Evolutionary conservation across 176 grass and related monocot species (phyloP).

Genomic region (Eleusine indica): DNA sequence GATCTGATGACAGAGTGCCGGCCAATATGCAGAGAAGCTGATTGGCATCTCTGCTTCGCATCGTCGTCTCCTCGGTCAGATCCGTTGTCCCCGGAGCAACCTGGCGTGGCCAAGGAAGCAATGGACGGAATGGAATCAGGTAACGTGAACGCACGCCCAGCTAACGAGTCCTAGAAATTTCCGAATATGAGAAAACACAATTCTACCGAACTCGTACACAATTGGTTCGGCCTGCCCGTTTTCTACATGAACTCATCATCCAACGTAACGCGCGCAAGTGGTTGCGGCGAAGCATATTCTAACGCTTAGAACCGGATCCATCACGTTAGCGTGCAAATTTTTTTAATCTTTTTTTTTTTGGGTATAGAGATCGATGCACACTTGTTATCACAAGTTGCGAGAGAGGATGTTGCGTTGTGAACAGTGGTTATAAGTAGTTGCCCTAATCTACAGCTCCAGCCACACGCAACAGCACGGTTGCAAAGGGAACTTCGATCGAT

Average conservation of each 20-base stretch:
- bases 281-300: constrained; percentile 13
- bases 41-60: not conserved
- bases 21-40: not conserved
- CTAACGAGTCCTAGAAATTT: not conserved
- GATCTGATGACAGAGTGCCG: not conserved
- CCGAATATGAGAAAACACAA: not conserved
- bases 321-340: not conserved
- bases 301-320: not conserved
- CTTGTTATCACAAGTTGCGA: not conserved
- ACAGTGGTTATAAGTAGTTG: constrained; percentile 18
- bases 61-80: not conserved
- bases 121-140: not conserved
- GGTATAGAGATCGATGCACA: not conserved
- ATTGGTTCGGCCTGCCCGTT: constrained; percentile 4
- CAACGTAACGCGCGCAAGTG: not conserved
- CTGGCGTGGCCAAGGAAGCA: constrained; percentile 5
- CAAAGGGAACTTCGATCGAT: not conserved
- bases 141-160: not conserved
- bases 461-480: not conserved
- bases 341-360: not conserved
- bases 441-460: not conserved
- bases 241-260: not conserved
- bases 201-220: not conserved
- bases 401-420: not conserved
- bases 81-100: constrained; percentile 7